phyloP scores from a whole-genome alignment of 148 eudicot species.

The Euryodendron excelsum region DNA sequence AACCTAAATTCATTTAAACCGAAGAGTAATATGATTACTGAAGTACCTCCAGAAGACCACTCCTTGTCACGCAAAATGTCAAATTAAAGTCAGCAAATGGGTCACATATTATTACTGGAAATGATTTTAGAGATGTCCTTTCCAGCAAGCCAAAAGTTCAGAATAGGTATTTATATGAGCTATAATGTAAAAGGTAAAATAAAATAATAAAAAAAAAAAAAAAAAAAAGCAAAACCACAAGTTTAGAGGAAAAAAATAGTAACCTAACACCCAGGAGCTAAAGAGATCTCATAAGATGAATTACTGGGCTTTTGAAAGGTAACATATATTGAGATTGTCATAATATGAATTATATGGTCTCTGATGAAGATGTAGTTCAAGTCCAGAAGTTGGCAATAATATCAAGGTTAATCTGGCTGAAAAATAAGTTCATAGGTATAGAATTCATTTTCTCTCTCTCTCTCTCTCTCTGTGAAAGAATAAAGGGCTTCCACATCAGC shows the following conservation, averaged over 20 bases:
- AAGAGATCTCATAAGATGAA: not conserved
- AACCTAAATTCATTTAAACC: not conserved
- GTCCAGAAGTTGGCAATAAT: not conserved
- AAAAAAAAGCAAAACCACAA: not conserved
- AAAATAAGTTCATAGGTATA: no score
- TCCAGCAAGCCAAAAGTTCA: constrained; percentile 49
- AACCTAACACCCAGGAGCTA: not conserved
- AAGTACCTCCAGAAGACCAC: constrained; percentile 66
- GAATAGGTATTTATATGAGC: not conserved
- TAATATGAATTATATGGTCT: not conserved
- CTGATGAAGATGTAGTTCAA: not conserved
- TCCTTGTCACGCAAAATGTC: constrained; percentile 67
- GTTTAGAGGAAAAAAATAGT: not conserved
- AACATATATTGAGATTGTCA: not conserved
- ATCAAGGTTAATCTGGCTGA: not conserved
- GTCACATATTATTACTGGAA: constrained; percentile 75
- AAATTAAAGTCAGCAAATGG: constrained; percentile 61
- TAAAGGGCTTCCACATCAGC: no score
- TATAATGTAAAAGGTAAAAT: not conserved
- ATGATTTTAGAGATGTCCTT: constrained; percentile 45
- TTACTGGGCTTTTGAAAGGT: not conserved
- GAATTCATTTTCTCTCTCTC: no score
- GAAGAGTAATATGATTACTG: not conserved
- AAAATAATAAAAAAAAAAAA: no score
- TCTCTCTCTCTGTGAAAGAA: no score